Evolutionary conservation across 768 basidiomycete genomes (phyloP).

Genomic region (Cystofilobasidium macerans): DNA sequence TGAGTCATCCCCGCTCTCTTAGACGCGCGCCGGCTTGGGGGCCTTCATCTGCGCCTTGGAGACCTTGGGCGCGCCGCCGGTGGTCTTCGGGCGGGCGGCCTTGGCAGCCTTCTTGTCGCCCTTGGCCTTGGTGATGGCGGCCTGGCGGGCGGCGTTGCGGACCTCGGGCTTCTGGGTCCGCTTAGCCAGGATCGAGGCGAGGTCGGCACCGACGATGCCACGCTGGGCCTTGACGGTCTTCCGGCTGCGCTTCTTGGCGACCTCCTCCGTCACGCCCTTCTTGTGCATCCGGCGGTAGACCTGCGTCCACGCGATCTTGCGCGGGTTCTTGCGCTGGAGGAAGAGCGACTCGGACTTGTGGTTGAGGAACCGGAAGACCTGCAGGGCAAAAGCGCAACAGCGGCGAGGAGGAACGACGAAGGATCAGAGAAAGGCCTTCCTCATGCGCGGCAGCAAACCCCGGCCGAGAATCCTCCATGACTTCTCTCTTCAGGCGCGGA

Average conservation of each 20-base stretch:
- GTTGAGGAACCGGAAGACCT: conserved; percentile 91
- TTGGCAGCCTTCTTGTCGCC: conserved; percentile 86
- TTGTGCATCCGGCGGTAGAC: conserved; percentile 96
- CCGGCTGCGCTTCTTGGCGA: conserved; percentile 96
- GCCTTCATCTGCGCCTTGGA: conserved; percentile 75
- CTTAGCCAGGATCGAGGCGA: conserved; percentile 78
- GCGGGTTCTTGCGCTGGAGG: conserved; percentile 98
- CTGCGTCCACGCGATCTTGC: conserved; percentile 96
- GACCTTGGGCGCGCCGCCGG: conserved; percentile 58
- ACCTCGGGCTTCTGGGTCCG: conserved; percentile 81
- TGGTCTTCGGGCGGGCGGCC: conserved; percentile 23
- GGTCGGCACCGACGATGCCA: conserved; percentile 93
- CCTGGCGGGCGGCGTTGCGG: conserved; percentile 64
- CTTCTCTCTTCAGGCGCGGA: too few species aligned
- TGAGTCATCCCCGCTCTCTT: conserved; percentile 4
- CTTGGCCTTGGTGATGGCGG: conserved; percentile 89
- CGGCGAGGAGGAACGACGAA: neutral
- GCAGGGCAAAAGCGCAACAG: neutral
- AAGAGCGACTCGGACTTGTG: conserved; percentile 95
- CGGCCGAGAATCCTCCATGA: too few species aligned
- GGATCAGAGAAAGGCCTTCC: too few species aligned
- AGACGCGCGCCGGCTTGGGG: conserved; percentile 23
- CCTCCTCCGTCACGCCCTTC: conserved; percentile 99
- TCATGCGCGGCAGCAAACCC: too few species aligned
- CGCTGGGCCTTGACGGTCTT: conserved; percentile 92